Conservation (phyloP, 768 basidiomycete species). For the Naganishia vaughanmartiniae region DNA sequence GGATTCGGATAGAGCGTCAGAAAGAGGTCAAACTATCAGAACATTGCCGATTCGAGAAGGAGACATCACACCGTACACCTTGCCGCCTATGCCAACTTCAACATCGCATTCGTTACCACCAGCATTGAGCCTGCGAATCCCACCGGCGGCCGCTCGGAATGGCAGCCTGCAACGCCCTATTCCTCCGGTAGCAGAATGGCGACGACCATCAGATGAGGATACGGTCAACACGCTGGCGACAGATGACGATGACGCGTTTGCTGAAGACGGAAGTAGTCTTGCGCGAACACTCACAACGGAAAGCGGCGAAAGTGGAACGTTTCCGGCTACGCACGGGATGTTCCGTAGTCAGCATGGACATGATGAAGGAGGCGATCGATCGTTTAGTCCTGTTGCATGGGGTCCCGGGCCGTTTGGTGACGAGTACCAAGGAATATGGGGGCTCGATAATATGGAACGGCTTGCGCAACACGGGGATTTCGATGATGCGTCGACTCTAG, state of each 20-base stretch:
- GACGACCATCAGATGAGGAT: constrained; percentile 12
- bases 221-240: constrained; percentile 18
- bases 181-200: not conserved
- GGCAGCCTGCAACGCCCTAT: not conserved
- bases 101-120: not conserved
- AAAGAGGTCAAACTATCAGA: constrained; percentile 10
- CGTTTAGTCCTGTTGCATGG: constrained; percentile 20
- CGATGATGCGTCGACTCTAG: constrained; percentile 12
- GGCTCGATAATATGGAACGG: not conserved
- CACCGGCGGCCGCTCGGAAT: not conserved
- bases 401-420: constrained; percentile 20
- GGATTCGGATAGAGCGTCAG: constrained; percentile 19
- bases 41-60: constrained; percentile 17
- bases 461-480: constrained; percentile 9
- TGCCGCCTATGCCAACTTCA: constrained; percentile 11
- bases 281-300: constrained; percentile 23
- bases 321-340: constrained; percentile 18
- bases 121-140: not conserved
- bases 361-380: not conserved
- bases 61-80: constrained; percentile 15
- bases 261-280: constrained; percentile 19
- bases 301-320: constrained; percentile 14
- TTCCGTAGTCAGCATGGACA: constrained; percentile 14
- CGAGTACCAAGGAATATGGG: not conserved
- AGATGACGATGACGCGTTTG: constrained; percentile 20